Base-by-base conservation (phyloP, 2,329 filamentous ascomycete genomes). In the Phialophora chinensis region DNA sequence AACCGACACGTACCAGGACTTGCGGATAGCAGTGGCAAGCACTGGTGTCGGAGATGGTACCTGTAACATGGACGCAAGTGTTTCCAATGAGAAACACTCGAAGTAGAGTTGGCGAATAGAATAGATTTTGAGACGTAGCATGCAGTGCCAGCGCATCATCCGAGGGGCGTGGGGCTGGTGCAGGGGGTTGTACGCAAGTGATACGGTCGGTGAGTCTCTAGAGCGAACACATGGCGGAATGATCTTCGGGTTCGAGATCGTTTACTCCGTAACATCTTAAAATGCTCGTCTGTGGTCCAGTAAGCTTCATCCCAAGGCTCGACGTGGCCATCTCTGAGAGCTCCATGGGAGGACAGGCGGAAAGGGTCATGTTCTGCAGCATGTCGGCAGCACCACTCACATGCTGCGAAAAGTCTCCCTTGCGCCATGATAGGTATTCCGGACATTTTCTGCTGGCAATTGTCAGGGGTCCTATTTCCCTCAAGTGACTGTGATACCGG, bases 61-160 rank as follows among this genome's bases (percentile, higher is more conserved):
- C 61, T 64, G 62, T 29, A 62, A 44, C 50, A 49, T 23, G 38
- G 7, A n/a, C 61, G 33, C 38, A 42, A 53, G 12, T 31, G 56
- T 33, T 59, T 55, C 62, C 54, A 63, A 29, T 55, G 4, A 55
- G 53, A 35, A 58, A 57, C 55, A 47, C 54, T 69, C 58, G 52
- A 44, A 58, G 53, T 27, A 23, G 53, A 55, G 61, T 69, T 50
- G 58, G 55, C 29, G 52, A 58, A 61, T 58, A 55, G 42, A 42
- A 50, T 31, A 42, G 31, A 52, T 53, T 64, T 61, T 23, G 35
- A 60, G 62, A 64, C 17, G 64, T 33, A 58, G 56, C 11, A 56
- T 66, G 67, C 67, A 66, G 57, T 68, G 68, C 68, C 68, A 70
- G 49, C 68, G 68, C 68, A 70, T 70, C 68, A 66, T 60, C 60